These are phyloP conservation scores for Rhexocercosporidium sp. DNA, from an alignment of 2,329 filamentous ascomycete genomes.

Conservation along the genomic window DNA sequence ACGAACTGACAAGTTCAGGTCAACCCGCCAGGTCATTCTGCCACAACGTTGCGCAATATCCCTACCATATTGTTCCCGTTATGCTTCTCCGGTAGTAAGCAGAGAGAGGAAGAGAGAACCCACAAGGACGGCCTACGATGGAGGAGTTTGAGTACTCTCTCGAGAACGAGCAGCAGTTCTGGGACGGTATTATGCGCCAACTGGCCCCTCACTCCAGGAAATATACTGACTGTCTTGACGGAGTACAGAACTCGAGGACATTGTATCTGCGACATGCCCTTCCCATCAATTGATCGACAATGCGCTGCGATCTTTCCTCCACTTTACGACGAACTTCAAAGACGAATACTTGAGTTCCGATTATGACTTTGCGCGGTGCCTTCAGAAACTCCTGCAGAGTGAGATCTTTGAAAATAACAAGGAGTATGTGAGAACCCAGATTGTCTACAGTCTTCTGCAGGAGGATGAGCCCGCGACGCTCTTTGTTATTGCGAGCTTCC, in stretches of 20 bases:
- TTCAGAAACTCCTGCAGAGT: slow-evolving; percentile 78
- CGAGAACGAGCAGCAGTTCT: slow-evolving; percentile 86
- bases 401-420: slow-evolving; percentile 74
- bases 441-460: slow-evolving; percentile 88
- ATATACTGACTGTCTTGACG: slow-evolving; percentile 8
- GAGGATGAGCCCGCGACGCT: slow-evolving; percentile 85
- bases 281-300: slow-evolving; percentile 78
- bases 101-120: background rate
- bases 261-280: slow-evolving; percentile 62
- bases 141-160: slow-evolving; percentile 71
- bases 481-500: slow-evolving; percentile 80
- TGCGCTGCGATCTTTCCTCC: slow-evolving; percentile 81
- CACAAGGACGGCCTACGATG: slow-evolving; percentile 40
- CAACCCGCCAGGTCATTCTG: background rate
- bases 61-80: slow-evolving; percentile 22
- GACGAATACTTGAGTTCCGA: slow-evolving; percentile 77
- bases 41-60: background rate
- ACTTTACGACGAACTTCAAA: slow-evolving; percentile 76
- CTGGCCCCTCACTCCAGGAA: background rate
- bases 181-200: slow-evolving; percentile 69
- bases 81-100: slow-evolving; percentile 38
- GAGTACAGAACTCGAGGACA: slow-evolving; percentile 67
- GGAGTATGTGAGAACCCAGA: slow-evolving; percentile 89
- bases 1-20: background rate
- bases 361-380: slow-evolving; percentile 80